A percentile compares a stretch with the other conserved stretches of the same genome.
phyloP scores from a whole-genome alignment of 225 moss, liverwort and hornwort species.

The Sphagnum tenellum region DNA sequence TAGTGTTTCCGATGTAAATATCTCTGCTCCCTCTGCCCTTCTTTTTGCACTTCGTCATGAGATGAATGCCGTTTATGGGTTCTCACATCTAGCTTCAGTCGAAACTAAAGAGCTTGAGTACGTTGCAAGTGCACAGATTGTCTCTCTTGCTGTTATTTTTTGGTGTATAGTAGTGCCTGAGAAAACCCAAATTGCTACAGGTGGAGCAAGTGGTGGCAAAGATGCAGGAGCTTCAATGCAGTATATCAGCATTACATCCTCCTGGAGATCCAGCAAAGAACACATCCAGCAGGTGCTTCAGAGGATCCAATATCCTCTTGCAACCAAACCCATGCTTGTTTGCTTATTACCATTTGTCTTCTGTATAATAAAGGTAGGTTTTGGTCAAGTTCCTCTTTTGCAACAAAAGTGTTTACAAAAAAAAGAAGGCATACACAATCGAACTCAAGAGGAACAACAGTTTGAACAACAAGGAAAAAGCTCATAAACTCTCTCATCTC shows the following conservation, averaged over 20 bases:
- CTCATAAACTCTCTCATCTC: too few relatives aligned
- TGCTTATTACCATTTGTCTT: not conserved
- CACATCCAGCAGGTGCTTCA: conserved; percentile 5
- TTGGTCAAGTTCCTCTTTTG: not conserved
- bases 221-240: conserved; percentile 37
- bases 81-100: too few relatives aligned
- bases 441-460: too few relatives aligned
- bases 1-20: too few relatives aligned
- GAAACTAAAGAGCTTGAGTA: too few relatives aligned
- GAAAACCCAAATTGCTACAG: conserved; percentile 7
- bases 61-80: too few relatives aligned
- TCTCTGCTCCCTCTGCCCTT: too few relatives aligned
- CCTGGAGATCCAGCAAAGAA: conserved; percentile 1
- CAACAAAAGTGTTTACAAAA: not conserved
- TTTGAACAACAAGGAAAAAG: too few relatives aligned
- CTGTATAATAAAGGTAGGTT: not conserved
- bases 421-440: not conserved
- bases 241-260: conserved; percentile 39
- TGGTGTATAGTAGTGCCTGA: too few relatives aligned
- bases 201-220: conserved; percentile 56
- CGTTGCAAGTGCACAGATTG: too few relatives aligned
- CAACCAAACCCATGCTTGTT: conserved; percentile 1
- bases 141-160: too few relatives aligned
- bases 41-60: too few relatives aligned
- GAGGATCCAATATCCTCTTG: conserved; percentile 17